phyloP scores from a whole-genome alignment of 768 basidiomycete species.

The Boletus vermiculosoides region DNA sequence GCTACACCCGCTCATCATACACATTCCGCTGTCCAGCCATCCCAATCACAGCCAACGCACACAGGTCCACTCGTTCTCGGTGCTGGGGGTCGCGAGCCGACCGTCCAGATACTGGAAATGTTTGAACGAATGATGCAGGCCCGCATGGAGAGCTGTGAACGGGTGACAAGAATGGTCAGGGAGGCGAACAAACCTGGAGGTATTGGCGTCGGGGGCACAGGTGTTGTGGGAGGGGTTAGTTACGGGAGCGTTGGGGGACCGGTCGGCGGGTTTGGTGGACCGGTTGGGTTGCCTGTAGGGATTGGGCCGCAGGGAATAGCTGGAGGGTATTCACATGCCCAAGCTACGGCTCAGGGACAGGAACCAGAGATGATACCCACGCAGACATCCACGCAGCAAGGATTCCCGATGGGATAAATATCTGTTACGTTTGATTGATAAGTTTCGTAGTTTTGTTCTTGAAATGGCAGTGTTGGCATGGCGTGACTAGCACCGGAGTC shows the following conservation, averaged over 20 bases:
- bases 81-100: conserved; percentile 35
- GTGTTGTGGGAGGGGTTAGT: conserved; percentile 9
- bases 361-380: conserved; percentile 12
- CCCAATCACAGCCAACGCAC: conserved; percentile 14
- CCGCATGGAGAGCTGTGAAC: conserved; percentile 73
- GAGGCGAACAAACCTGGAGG: conserved; percentile 28
- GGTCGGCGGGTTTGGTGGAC: conserved; percentile 32
- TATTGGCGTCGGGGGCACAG: conserved; percentile 5
- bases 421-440: neutral
- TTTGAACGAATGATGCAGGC: conserved; percentile 73
- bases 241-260: conserved; percentile 29
- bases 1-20: conserved; percentile 14
- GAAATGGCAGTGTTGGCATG: conserved; percentile 13
- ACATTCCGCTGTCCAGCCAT: conserved; percentile 7
- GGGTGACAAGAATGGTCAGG: conserved; percentile 56
- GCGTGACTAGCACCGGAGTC: neutral
- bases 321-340: conserved; percentile 14
- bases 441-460: neutral
- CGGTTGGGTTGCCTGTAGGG: conserved; percentile 22
- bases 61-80: conserved; percentile 30
- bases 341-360: conserved; percentile 8
- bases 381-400: conserved; percentile 20
- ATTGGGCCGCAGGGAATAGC: conserved; percentile 23
- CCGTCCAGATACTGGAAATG: conserved; percentile 59
- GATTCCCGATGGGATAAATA: conserved; percentile 22